Evolutionary conservation across 768 basidiomycete species (phyloP), one percentile per base, ranked within the genome.

Genomic region (Mycena maculata): DNA sequence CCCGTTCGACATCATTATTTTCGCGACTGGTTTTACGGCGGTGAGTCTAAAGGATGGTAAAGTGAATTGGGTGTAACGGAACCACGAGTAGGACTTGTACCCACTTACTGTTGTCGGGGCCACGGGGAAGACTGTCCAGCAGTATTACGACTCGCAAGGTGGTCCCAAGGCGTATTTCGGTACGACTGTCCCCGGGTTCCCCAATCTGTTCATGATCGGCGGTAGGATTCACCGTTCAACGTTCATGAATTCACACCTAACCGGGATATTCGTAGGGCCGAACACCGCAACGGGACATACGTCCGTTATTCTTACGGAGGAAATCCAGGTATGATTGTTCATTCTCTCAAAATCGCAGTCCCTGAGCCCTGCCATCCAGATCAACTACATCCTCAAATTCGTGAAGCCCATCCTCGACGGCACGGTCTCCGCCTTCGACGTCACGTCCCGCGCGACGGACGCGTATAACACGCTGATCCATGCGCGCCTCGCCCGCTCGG

Each of bases 221-320:
- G 87, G 87, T 87, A 63, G 36, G 81, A 15, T 71, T 13, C 13
- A 56, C 47, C 16, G 9, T 7, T 42, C 18, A 36, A n/a, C 30
- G 27, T 13, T 36, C 33, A 10, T 27, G 11, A 36, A n/a, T 48
- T 48, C 22, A 25, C 36, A 10, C 15, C 45, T 31, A 22, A 36
- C 36, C 49, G 33, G 36, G 28, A 66, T 39, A n/a, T 52, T 31
- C 45, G 9, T 60, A 87, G 86, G 86, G 0, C 88, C 89, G 4
- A 90, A 90, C 72, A 83, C 83, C 36, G 84, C 83, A 30, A 80
- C 85, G 10, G 88, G 88, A 16, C 88, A 89, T 69, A 85, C 84
- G 11, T 89, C 88, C 27, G 80, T 86, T 38, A 79, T 90, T 50
- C 88, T 86, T 72, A 81, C 80, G 56, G 81, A 86, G 67, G 88